These are phyloP conservation scores for Aspergillus flavus DNA, from an alignment of 2,329 filamentous ascomycete genomes.

Conservation along the genomic window DNA sequence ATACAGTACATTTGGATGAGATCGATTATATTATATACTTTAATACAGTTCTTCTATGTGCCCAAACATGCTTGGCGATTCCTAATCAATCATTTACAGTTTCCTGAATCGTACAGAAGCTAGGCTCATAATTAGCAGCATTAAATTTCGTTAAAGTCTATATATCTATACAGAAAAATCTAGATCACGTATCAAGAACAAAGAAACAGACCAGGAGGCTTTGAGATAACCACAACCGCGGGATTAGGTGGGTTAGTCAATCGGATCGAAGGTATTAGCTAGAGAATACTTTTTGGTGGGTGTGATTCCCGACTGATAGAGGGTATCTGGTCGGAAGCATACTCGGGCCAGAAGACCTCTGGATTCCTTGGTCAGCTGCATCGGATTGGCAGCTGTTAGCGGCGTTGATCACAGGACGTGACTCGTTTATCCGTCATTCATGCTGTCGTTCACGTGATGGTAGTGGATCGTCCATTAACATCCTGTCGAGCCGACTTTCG, in stretches of 20 bases:
- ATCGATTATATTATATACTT: not conserved
- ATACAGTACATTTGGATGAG: conserved; percentile 1
- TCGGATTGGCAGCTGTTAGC: not conserved
- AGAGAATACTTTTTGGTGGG: not conserved
- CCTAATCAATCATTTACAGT: not conserved
- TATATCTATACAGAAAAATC: conserved; percentile 7
- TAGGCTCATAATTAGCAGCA: not conserved
- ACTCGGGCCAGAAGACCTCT: no score
- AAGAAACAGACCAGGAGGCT: not conserved
- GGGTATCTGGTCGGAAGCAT: not conserved
- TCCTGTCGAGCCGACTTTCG: not conserved
- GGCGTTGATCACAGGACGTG: not conserved
- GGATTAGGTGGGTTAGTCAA: not conserved
- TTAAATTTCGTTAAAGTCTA: conserved; percentile 5
- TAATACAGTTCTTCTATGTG: not conserved
- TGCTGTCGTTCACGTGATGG: conserved; percentile 3
- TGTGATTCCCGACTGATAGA: not conserved
- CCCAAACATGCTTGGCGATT: not conserved
- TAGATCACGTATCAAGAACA: not conserved
- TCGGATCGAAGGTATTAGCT: not conserved
- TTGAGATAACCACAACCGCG: not conserved
- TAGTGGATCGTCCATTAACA: not conserved
- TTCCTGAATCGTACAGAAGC: not conserved
- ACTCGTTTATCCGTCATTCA: conserved; percentile 2
- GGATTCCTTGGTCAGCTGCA: not conserved